Percentiles rank a stretch among this genome's conserved stretches.
Evolutionary conservation across 495 filamentous ascomycete species (phyloP).

Genomic region (Hyaloscypha variabilis): DNA sequence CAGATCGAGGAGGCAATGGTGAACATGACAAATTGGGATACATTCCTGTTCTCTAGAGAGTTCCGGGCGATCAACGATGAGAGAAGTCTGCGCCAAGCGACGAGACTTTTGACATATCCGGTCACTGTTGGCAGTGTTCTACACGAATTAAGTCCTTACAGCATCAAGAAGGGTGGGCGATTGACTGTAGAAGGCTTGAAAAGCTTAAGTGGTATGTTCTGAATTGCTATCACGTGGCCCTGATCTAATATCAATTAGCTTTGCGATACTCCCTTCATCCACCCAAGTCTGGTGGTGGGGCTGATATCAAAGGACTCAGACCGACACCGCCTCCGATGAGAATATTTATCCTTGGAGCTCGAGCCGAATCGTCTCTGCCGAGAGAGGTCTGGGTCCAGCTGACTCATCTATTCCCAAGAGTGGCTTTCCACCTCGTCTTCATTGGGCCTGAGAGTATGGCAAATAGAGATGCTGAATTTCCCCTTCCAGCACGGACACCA

Average conservation of each 20-base stretch:
- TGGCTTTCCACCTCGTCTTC: conserved; percentile 82
- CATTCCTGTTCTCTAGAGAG: conserved; percentile 85
- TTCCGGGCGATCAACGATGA: conserved; percentile 89
- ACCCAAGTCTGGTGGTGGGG: conserved; percentile 72
- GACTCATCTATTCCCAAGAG: conserved; percentile 82
- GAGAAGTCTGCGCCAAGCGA: conserved; percentile 85
- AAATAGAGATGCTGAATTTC: conserved; percentile 87
- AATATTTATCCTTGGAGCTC: conserved; percentile 92
- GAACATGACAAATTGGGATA: conserved; percentile 99
- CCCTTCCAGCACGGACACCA: conserved; percentile 80
- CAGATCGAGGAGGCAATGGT: conserved; percentile 90
- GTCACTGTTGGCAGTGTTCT: conserved; percentile 87
- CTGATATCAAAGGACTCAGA: conserved; percentile 75
- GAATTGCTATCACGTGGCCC: conserved; percentile 1
- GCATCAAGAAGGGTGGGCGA: conserved; percentile 67
- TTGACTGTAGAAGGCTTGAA: conserved; percentile 87
- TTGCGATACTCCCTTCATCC: conserved; percentile 94
- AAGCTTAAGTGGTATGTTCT: conserved; percentile 78
- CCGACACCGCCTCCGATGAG: conserved; percentile 84
- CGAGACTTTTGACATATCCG: conserved; percentile 90
- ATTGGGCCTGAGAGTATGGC: conserved; percentile 96
- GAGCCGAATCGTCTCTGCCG: conserved; percentile 93
- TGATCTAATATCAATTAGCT: conserved; percentile 49
- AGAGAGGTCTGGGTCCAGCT: conserved; percentile 94
- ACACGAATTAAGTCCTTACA: conserved; percentile 93